Base-by-base conservation (phyloP, 2,329 filamentous ascomycete genomes). In the Fusarium mundagurra region DNA sequence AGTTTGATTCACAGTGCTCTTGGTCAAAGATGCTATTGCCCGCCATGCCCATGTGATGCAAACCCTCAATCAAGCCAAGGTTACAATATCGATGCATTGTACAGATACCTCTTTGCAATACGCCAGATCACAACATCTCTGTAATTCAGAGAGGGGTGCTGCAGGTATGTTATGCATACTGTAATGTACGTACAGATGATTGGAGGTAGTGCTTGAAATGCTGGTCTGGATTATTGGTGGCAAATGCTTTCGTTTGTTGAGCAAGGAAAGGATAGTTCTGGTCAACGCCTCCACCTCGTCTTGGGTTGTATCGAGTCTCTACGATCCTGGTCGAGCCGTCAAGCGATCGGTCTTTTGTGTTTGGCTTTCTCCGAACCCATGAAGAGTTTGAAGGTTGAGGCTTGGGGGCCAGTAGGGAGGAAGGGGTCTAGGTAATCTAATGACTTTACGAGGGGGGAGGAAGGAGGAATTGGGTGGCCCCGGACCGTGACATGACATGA, bases 101-200 rank as follows among this genome's bases (percentile, higher is more conserved):
- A 64, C 16, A 57, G n/a, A 51, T 43, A 64, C 65, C 31, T 69
- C 53, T 55, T 59, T 69, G 36, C 58, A 59, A 58, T 69, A 59
- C 70, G 61, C 43, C 54, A 72, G 67, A 64, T 64, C 63, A 74
- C 60, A 61, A 59, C 66, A 67, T 74, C 57, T 69, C 64, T 58
- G 61, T 64, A 36, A 39, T 68, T 50, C 54, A 64, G 51, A 69
- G 73, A 67, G 69, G 73, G 71, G 64, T 67, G 75, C 78, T 80
- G 81, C 79, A 82, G 47, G 80, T 81, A 82, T 82, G 81, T 80
- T 81, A 74, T 80, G 80, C 81, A 82, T 82, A 81, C 78, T 81
- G 80, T 80, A 80, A 76, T 78, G 79, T 81, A 81, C 80, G 74
- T 79, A 73, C 77, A 77, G 70, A 29, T 69, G 44, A 69, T 64